Evolutionary conservation across 306 rosid species (phyloP).

Genomic region (Cicer arietinum): DNA sequence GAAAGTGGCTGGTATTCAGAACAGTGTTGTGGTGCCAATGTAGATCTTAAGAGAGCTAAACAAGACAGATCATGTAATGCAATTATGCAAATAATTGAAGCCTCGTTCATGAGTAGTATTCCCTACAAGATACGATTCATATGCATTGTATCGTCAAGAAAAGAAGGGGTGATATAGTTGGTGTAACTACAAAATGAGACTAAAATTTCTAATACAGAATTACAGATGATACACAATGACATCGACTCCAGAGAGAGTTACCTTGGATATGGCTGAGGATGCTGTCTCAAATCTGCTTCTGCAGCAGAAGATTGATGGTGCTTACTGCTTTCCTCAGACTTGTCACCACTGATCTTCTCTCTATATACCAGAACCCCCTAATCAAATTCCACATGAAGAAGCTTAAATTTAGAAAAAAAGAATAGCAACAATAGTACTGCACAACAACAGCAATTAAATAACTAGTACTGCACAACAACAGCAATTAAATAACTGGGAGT

Average conservation of each 20-base stretch:
- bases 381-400: constrained; percentile 28
- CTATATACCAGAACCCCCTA: constrained; percentile 35
- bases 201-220: neutral
- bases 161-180: constrained; percentile 6
- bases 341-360: constrained; percentile 13
- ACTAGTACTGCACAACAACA: constrained; percentile 1
- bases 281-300: constrained; percentile 41
- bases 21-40: constrained; percentile 11
- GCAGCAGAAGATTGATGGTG: constrained; percentile 29
- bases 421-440: neutral
- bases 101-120: constrained; percentile 25
- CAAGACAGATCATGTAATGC: constrained; percentile 3
- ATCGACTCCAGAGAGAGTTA: constrained; percentile 23
- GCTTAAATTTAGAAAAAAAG: constrained; percentile 17
- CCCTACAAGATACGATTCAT: neutral
- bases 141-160: constrained; percentile 7
- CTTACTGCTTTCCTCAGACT: constrained; percentile 27
- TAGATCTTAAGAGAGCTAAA: constrained; percentile 6
- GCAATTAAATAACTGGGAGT: constrained; percentile 9
- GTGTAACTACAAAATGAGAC: constrained; percentile 33
- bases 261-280: constrained; percentile 48
- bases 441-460: constrained; percentile 9
- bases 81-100: constrained; percentile 19
- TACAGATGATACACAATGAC: constrained; percentile 11
- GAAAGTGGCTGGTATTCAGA: constrained; percentile 27